phyloP scores from a whole-genome alignment of 2,329 filamentous ascomycete genomes.

The Paracamarosporium sp. region DNA sequence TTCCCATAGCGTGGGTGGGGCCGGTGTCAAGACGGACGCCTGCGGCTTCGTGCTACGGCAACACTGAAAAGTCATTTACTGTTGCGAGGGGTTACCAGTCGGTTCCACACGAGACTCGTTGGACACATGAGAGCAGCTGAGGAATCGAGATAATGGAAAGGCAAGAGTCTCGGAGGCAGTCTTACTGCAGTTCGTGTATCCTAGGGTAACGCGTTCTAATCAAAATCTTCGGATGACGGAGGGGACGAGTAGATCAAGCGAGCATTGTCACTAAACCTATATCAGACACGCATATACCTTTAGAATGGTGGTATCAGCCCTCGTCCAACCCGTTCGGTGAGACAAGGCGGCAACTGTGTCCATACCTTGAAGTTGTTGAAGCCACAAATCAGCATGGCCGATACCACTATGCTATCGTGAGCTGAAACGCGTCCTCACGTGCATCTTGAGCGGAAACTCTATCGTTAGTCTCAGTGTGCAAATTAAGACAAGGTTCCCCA shows the following conservation, averaged over 20 bases:
- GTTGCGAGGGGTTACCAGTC: background rate
- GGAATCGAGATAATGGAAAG: background rate
- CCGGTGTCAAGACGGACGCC: background rate
- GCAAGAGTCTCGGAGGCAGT: background rate
- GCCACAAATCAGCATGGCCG: no score
- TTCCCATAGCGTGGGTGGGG: background rate
- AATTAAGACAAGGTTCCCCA: background rate
- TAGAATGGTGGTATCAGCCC: no score
- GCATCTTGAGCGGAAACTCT: background rate
- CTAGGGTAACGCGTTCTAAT: background rate
- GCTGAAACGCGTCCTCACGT: background rate
- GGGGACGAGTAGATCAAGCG: no score
- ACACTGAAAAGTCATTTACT: background rate
- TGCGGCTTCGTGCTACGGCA: slow-evolving; percentile 5
- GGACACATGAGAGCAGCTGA: background rate
- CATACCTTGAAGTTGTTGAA: no score
- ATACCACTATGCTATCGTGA: no score
- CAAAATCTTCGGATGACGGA: background rate
- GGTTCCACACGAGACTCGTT: background rate
- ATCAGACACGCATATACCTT: no score
- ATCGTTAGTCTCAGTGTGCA: background rate
- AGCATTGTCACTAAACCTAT: no score
- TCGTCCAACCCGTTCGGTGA: no score
- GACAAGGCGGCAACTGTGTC: no score
- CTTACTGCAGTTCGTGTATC: background rate